Percentiles rank a stretch among this genome's conserved stretches.
Conservation (phyloP, 106 monocot genomes). For the Dioscorea zingiberensis region DNA sequence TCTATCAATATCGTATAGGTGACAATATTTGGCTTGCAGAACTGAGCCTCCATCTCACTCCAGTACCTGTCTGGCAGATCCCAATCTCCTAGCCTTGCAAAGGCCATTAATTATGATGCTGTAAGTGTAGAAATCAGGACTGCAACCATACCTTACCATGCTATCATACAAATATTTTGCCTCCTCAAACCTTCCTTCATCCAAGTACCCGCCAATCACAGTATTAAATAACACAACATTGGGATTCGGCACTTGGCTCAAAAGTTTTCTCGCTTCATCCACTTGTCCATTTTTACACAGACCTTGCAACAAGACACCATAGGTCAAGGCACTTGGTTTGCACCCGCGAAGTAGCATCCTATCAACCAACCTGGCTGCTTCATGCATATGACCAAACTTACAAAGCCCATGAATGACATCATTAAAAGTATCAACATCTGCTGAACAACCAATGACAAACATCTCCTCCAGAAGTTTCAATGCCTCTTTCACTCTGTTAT, state of each 20-base stretch:
- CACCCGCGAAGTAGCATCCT: conserved; percentile 59
- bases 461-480: conserved; percentile 77
- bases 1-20: conserved; percentile 74
- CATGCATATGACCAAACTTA: conserved; percentile 31
- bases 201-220: conserved; percentile 60
- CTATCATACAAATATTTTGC: conserved; percentile 40
- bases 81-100: conserved; percentile 61
- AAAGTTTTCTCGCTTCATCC: conserved; percentile 59
- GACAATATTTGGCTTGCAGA: conserved; percentile 51
- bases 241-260: conserved; percentile 32
- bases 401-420: conserved; percentile 68
- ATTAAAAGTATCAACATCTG: conserved; percentile 61
- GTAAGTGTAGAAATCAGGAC: conserved; percentile 74
- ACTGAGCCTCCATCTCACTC: conserved; percentile 52
- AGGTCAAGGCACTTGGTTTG: conserved; percentile 44
- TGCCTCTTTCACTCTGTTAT: conserved; percentile 39
- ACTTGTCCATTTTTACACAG: conserved; percentile 63
- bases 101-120: conserved; percentile 69
- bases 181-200: conserved; percentile 43
- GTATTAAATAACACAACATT: conserved; percentile 64
- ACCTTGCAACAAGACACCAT: conserved; percentile 64
- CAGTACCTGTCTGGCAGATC: conserved; percentile 42
- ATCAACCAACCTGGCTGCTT: conserved; percentile 65
- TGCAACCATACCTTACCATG: conserved; percentile 35
- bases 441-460: conserved; percentile 74